phyloP scores from a whole-genome alignment of 768 basidiomycete genomes.

The Tulasnella sp. region DNA sequence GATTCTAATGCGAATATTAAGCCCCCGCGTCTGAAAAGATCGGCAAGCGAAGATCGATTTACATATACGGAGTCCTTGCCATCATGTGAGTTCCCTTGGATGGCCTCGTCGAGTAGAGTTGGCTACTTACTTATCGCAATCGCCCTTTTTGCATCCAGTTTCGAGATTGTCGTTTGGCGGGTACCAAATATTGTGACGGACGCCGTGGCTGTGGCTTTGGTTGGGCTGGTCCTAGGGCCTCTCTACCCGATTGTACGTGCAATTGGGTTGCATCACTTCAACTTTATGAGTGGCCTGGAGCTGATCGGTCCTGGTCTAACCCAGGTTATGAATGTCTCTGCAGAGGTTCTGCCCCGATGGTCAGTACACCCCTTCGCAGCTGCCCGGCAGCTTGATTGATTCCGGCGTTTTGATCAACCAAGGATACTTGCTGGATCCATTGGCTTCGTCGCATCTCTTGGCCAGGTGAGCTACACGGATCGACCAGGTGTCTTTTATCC shows the following conservation, averaged over 20 bases:
- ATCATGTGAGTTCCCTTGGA: conserved; percentile 18
- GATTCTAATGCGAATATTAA: too few species aligned
- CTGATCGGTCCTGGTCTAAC: too few species aligned
- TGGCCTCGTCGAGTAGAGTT: too few species aligned
- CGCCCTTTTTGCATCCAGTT: background rate
- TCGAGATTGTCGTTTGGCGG: conserved; percentile 32
- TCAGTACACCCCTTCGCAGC: background rate
- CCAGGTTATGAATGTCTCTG: conserved; percentile 8
- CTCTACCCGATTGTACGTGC: conserved; percentile 25
- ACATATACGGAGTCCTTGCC: conserved; percentile 16
- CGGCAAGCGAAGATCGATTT: conserved; percentile 18
- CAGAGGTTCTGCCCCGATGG: conserved; percentile 8
- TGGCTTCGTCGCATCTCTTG: conserved; percentile 27
- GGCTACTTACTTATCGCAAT: too few species aligned
- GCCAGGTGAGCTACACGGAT: conserved; percentile 16
- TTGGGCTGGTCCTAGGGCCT: conserved; percentile 31
- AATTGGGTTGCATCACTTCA: too few species aligned
- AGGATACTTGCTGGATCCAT: conserved; percentile 13
- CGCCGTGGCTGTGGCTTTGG: conserved; percentile 28
- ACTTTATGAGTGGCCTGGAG: too few species aligned
- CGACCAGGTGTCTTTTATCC: background rate
- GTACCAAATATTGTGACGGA: conserved; percentile 26
- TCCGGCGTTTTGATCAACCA: too few species aligned
- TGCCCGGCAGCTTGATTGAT: background rate
- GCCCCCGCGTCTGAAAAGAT: too few species aligned